Evolutionary conservation across 192 early-diverging fungal genomes (phyloP).

Genomic region (Coemansia sp.): DNA sequence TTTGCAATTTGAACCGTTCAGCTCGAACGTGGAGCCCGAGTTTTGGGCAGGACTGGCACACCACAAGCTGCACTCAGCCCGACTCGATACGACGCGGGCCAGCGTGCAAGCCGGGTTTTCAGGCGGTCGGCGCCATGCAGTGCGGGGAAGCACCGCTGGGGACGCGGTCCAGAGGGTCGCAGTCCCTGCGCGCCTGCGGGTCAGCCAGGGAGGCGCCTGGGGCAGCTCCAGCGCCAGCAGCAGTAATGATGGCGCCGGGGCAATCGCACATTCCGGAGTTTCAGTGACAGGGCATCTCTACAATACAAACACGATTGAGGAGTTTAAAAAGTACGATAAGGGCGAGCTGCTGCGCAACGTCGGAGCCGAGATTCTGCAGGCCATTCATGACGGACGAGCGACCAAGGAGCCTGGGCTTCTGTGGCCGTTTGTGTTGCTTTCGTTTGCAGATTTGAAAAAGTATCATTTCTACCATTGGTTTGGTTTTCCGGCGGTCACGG

Average conservation of each 20-base stretch:
- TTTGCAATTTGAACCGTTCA: conserved; percentile 84
- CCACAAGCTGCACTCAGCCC: conserved; percentile 82
- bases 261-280: conserved; percentile 7
- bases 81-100: conserved; percentile 68
- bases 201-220: conserved; percentile 59
- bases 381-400: conserved; percentile 68
- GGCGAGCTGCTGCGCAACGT: conserved; percentile 57
- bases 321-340: conserved; percentile 85
- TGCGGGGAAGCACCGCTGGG: conserved; percentile 34
- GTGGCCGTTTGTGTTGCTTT: conserved; percentile 73
- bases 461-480: conserved; percentile 96
- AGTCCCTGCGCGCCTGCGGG: conserved; percentile 65
- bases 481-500: conserved; percentile 84
- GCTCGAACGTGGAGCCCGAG: conserved; percentile 81
- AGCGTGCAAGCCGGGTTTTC: conserved; percentile 68
- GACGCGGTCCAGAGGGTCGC: conserved; percentile 33
- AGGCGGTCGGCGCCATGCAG: conserved; percentile 57
- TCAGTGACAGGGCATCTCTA: conserved; percentile 52
- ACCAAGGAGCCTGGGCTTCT: conserved; percentile 66
- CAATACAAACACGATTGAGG: conserved; percentile 96
- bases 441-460: conserved; percentile 97
- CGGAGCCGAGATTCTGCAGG: conserved; percentile 61
- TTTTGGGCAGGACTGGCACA: conserved; percentile 88
- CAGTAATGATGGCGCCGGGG: conserved; percentile 1
- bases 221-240: conserved; percentile 17